These are phyloP conservation scores for Fusarium miscanthi DNA, from an alignment of 2,329 filamentous ascomycete species.

Conservation along the genomic window DNA sequence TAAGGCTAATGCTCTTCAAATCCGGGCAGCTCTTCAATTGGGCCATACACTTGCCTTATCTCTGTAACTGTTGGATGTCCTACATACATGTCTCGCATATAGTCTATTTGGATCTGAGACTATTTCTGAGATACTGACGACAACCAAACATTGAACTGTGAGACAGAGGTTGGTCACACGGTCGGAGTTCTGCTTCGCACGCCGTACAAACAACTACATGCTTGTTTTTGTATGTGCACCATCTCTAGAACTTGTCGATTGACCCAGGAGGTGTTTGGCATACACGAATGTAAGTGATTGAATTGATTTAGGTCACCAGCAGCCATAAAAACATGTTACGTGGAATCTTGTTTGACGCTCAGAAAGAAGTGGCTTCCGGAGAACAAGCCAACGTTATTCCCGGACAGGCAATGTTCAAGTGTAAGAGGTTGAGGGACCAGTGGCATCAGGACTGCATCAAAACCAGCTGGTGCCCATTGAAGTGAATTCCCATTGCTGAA, in stretches of 20 bases:
- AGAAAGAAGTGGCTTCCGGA: not conserved
- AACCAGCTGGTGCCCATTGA: not conserved
- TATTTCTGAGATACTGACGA: not conserved
- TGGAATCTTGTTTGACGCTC: conserved; percentile 6
- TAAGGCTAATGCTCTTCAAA: conserved; percentile 26
- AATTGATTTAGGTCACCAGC: not conserved
- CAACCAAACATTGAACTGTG: not conserved
- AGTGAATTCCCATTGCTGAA: conserved; percentile 16
- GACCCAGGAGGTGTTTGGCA: not conserved
- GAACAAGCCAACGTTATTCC: conserved; percentile 3
- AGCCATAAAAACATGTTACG: not conserved
- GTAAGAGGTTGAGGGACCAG: not conserved
- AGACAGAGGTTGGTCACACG: conserved; percentile 5
- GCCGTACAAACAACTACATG: not conserved
- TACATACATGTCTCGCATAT: conserved; percentile 30
- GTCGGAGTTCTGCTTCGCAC: not conserved
- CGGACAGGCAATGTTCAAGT: not conserved
- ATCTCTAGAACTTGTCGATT: not conserved
- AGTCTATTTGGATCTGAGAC: conserved; percentile 9
- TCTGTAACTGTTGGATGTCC: not conserved
- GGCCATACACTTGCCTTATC: conserved; percentile 26
- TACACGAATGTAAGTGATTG: not conserved
- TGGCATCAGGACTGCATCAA: conserved; percentile 4
- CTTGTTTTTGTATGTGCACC: not conserved
- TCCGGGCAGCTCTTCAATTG: conserved; percentile 38